Base-by-base conservation (phyloP, 2,329 filamentous ascomycete species). In the Hypoxylon rubiginosum region DNA sequence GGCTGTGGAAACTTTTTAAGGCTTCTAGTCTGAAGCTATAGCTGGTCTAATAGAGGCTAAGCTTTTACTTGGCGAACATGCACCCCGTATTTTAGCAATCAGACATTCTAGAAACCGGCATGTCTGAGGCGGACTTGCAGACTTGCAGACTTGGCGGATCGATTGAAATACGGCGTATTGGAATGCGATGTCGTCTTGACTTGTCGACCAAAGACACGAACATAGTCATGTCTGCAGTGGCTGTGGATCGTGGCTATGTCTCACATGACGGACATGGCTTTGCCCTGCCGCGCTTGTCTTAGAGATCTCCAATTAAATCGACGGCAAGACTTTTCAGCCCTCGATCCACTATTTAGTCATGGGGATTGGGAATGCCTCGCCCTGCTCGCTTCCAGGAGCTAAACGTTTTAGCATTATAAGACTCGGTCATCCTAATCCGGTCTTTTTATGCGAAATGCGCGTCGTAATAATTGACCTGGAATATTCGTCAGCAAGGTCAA, bases 1-100 rank as follows among this genome's bases (percentile, higher is more conserved):
- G 56, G 55, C 62, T 56, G 30, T 59, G 34, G 52, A 65, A 65
- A 53, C 53, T 48, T 61, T 62, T 53, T n/a, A 58, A 54, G 46
- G 58, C 62, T 66, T 62, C 52, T 54, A 53, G 46, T 21, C 13
- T 19, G 19, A 49, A 43, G 46, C 52, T 30, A 52, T 34, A n/a
- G 11, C 15, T n/a, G 15, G 11, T 13, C 10, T 13, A 11, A 34
- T 13, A 13, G 32, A 34, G 32, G 32, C 30, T 46, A 32, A 4
- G 15, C 26, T 34, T 55, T 5, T 46, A 15, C 34, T 26, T 30
- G 21, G 21, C 8, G 30, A 4, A 26, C 24, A 34, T 19, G 19
- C 41, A 62, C 21, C 41, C 49, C 43, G 5, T 36, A 55, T 41
- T 32, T 17, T 53, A 54, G 30, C 13, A 34, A 52, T 30, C 43